Conservation (phyloP, 345 rosid species). For the Reutealis trisperma region DNA sequence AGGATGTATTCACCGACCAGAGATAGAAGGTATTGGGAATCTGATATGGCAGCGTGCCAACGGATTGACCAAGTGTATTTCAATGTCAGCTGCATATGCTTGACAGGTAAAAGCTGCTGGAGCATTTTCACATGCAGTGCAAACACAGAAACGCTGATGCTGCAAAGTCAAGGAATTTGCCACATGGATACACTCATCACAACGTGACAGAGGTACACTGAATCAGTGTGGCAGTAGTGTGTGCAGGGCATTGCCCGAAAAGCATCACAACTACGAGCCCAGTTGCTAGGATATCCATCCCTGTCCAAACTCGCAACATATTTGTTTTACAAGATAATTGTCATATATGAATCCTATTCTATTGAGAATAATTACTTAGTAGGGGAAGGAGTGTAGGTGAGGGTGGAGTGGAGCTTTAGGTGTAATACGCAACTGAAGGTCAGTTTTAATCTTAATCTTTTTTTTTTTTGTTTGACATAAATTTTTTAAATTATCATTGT, state of each 20-base stretch:
- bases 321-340: conserved; percentile 7
- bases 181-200: conserved; percentile 29
- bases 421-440: no score
- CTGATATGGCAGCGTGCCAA: conserved; percentile 10
- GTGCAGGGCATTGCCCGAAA: conserved; percentile 33
- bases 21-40: conserved; percentile 22
- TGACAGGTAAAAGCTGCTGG: conserved; percentile 38
- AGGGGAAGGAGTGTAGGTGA: not conserved
- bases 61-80: conserved; percentile 34
- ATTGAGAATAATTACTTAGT: not conserved
- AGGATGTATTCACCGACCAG: conserved; percentile 8
- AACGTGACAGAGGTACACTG: conserved; percentile 31
- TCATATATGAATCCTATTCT: not conserved
- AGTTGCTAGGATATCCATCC: conserved; percentile 20
- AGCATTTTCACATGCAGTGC: conserved; percentile 31
- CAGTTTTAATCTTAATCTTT: no score
- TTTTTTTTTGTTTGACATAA: no score
- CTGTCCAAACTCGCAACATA: conserved; percentile 22
- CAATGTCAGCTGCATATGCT: conserved; percentile 42
- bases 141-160: conserved; percentile 37
- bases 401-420: not conserved
- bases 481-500: no score
- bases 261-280: conserved; percentile 25
- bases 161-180: conserved; percentile 11
- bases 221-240: conserved; percentile 35